These are phyloP conservation scores for Suillus alpinus DNA, from an alignment of 768 basidiomycete genomes.

Conservation along the genomic window DNA sequence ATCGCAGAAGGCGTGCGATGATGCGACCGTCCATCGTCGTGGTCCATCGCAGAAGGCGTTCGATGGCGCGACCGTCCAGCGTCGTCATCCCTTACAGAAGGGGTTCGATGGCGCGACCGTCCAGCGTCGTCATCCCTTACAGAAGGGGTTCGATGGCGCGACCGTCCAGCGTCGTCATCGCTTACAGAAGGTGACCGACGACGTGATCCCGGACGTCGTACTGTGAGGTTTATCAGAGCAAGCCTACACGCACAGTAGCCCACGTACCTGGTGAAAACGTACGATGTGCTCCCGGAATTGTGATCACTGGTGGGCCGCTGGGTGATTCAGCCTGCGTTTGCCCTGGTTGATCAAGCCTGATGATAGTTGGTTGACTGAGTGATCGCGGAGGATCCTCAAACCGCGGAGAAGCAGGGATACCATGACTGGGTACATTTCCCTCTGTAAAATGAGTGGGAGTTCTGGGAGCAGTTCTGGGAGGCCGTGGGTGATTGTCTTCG, in stretches of 20 bases:
- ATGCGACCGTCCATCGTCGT: too few species aligned
- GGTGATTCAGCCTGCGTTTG: background rate
- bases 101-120: background rate
- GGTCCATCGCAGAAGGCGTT: background rate
- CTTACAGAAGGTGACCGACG: background rate
- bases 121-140: background rate
- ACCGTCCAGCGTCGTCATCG: background rate
- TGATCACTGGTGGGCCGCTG: background rate
- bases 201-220: background rate
- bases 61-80: background rate
- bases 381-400: constrained; percentile 16
- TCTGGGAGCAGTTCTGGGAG: constrained; percentile 7
- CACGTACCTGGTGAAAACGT: constrained; percentile 16
- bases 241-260: background rate
- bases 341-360: constrained; percentile 21
- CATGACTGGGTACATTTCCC: constrained; percentile 1
- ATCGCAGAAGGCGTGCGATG: background rate
- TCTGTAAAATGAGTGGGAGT: constrained; percentile 10
- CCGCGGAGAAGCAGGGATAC: constrained; percentile 4
- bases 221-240: constrained; percentile 5
- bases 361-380: constrained; percentile 27
- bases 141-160: background rate
- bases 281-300: background rate
- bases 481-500: constrained; percentile 12
- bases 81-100: background rate